phyloP scores from a whole-genome alignment of 768 basidiomycete species.

The Mycena filopes region DNA sequence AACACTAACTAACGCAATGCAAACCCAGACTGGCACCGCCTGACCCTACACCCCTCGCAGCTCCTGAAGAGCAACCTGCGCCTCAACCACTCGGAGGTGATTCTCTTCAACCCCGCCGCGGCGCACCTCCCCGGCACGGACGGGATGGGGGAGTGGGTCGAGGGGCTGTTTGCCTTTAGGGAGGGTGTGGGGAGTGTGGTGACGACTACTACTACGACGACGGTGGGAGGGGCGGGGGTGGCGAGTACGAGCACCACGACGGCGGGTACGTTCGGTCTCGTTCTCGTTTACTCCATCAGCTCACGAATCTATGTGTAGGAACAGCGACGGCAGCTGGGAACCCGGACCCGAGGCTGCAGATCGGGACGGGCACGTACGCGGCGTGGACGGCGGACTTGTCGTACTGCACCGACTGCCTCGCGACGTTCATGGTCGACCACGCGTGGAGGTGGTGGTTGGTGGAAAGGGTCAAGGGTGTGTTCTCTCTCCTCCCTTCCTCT shows the following conservation, averaged over 20 bases:
- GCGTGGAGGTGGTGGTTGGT: constrained; percentile 19
- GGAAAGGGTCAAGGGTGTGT: constrained; percentile 11
- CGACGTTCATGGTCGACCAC: constrained; percentile 22
- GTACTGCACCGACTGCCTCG: constrained; percentile 22
- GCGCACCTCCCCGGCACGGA: background rate
- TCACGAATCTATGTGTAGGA: too few species aligned
- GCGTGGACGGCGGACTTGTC: constrained; percentile 2
- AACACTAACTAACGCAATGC: too few species aligned
- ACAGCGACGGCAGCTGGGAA: too few species aligned
- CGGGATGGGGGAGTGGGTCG: background rate
- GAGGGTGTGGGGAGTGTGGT: too few species aligned
- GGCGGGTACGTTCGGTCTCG: too few species aligned
- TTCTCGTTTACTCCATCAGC: too few species aligned
- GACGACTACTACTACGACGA: too few species aligned
- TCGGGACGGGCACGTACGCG: too few species aligned
- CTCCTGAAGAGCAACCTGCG: constrained; percentile 5
- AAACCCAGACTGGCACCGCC: constrained; percentile 19
- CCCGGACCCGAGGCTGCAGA: too few species aligned
- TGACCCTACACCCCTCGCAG: background rate
- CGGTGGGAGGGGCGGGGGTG: too few species aligned
- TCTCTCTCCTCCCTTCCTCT: background rate
- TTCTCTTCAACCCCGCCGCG: background rate
- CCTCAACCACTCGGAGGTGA: background rate
- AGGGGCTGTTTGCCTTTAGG: background rate
- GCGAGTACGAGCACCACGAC: too few species aligned